Evolutionary conservation across 345 rosid species (phyloP).

Genomic region (Capsella bursapastoris): DNA sequence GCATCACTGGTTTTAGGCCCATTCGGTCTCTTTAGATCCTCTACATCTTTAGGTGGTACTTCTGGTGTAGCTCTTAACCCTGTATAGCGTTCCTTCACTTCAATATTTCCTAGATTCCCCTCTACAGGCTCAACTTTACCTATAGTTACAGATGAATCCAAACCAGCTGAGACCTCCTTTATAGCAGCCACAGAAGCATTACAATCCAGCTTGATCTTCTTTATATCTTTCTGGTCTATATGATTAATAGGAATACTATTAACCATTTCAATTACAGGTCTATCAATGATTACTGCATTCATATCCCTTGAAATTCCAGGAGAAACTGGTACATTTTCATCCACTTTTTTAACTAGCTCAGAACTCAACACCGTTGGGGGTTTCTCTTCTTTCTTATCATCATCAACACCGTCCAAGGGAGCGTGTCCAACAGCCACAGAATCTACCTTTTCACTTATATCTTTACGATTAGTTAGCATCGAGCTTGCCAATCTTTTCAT

Average conservation of each 20-base stretch:
- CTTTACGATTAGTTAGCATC: background rate
- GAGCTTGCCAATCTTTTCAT: background rate
- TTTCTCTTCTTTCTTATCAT: conserved; percentile 46
- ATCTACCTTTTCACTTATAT: conserved; percentile 32
- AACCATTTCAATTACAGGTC: conserved; percentile 47
- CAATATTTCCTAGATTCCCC: conserved; percentile 41
- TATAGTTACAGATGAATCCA: conserved; percentile 38
- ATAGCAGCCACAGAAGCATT: background rate
- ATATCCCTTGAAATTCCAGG: conserved; percentile 41
- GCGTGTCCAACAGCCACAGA: conserved; percentile 44
- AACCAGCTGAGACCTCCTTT: background rate
- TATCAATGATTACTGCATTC: conserved; percentile 34
- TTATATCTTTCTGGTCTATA: conserved; percentile 25
- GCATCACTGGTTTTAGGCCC: conserved; percentile 42
- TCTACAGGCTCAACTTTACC: conserved; percentile 46
- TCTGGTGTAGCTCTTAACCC: conserved; percentile 26
- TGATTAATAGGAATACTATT: conserved; percentile 37
- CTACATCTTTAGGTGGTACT: conserved; percentile 43
- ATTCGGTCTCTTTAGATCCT: conserved; percentile 40
- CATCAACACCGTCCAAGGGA: conserved; percentile 37
- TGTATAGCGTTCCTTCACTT: conserved; percentile 30
- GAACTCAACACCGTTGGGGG: conserved; percentile 29
- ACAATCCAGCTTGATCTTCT: conserved; percentile 35
- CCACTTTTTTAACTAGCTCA: conserved; percentile 41
- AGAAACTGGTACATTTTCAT: conserved; percentile 25